phyloP scores from a whole-genome alignment of 768 basidiomycete species.

The Melanogaster broomeanus region DNA sequence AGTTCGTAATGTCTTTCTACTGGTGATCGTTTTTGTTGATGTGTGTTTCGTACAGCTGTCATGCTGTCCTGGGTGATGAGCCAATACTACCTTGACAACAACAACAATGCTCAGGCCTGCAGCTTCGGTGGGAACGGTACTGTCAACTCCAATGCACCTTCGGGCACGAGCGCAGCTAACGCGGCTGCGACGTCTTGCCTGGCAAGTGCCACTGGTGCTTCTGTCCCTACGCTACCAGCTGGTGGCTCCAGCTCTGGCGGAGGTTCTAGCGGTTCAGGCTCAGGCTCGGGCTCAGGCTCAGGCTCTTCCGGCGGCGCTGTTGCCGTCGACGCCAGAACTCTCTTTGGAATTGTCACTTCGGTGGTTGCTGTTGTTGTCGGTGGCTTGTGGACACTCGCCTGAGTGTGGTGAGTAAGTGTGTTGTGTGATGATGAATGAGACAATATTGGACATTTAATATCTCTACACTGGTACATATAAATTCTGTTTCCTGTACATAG shows the following conservation, averaged over 20 bases:
- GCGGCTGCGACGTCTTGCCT: constrained; percentile 69
- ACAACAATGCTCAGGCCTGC: constrained; percentile 63
- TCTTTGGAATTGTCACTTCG: constrained; percentile 40
- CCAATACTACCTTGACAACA: constrained; percentile 67
- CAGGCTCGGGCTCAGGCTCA: constrained; percentile 22
- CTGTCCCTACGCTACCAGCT: constrained; percentile 56
- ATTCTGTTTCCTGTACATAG: too few species aligned
- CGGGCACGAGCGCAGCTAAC: constrained; percentile 48
- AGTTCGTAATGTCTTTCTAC: constrained; percentile 43
- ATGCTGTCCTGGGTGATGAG: constrained; percentile 85
- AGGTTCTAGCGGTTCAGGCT: constrained; percentile 18
- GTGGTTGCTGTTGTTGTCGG: constrained; percentile 40
- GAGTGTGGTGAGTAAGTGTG: neutral
- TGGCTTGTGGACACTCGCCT: constrained; percentile 44
- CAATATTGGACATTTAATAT: constrained; percentile 13
- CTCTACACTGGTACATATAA: too few species aligned
- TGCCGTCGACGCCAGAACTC: constrained; percentile 31
- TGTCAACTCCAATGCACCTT: constrained; percentile 56
- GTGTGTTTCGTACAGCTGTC: constrained; percentile 47
- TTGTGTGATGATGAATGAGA: neutral
- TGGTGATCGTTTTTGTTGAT: neutral
- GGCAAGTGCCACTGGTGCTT: constrained; percentile 60
- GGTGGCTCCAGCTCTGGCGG: constrained; percentile 21
- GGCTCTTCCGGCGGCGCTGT: constrained; percentile 24
- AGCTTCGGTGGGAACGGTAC: constrained; percentile 86